A percentile compares a stretch with the other conserved stretches of the same genome.
Evolutionary conservation across 1,284 basidiomycete species (phyloP).

Genomic region (Cutaneotrichosporon spelunceum): DNA sequence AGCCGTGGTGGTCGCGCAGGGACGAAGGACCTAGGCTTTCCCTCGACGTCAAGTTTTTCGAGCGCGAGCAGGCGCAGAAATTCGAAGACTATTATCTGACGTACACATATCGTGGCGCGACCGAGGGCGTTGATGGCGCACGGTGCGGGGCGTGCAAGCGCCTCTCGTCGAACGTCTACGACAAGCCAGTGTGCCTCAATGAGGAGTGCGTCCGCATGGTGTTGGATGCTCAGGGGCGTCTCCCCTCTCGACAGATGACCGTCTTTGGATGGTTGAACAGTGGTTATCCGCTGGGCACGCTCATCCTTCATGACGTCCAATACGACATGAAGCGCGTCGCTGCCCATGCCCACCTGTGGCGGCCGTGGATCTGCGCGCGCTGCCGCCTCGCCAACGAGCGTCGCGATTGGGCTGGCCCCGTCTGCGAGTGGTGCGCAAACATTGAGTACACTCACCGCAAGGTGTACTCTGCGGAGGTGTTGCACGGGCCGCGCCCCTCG

Average conservation of each 20-base stretch:
- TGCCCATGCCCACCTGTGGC: constrained; percentile 37
- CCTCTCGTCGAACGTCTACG: constrained; percentile 19
- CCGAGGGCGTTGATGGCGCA: background rate
- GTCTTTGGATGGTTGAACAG: no score
- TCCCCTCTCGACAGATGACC: background rate
- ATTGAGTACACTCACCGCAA: constrained; percentile 19
- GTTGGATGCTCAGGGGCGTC: background rate
- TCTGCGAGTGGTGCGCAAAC: constrained; percentile 38
- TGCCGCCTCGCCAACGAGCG: constrained; percentile 43
- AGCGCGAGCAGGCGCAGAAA: no score
- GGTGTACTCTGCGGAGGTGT: constrained; percentile 27
- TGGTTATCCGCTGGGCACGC: no score
- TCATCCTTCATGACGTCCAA: no score
- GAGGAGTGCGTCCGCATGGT: constrained; percentile 12
- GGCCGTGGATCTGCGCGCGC: constrained; percentile 38
- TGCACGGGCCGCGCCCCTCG: constrained; percentile 31
- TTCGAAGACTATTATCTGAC: no score
- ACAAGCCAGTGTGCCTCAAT: constrained; percentile 20
- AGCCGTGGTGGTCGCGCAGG: constrained; percentile 40
- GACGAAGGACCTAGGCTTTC: background rate
- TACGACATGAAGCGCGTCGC: constrained; percentile 13
- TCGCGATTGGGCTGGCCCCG: constrained; percentile 39
- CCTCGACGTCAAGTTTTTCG: background rate
- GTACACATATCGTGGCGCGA: background rate
- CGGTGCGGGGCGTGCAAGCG: constrained; percentile 8